Conservation (phyloP, 1,284 basidiomycete species). For the Heterobasidion occidentale region DNA sequence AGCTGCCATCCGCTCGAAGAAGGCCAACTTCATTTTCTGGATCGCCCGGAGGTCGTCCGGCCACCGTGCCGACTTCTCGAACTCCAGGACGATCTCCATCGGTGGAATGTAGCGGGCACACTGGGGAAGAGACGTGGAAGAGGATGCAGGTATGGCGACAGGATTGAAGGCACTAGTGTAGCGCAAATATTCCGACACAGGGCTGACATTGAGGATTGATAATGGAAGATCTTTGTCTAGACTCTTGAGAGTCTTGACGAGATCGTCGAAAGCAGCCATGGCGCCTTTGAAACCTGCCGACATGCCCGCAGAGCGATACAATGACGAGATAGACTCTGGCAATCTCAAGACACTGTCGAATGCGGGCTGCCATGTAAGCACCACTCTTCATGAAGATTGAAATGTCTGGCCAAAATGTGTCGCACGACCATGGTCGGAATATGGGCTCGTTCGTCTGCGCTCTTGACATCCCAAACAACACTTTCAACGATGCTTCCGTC, state of each 20-base stretch:
- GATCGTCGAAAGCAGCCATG: constrained; percentile 71
- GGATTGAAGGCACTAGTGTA: constrained; percentile 83
- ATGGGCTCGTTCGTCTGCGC: constrained; percentile 68
- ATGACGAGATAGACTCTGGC: constrained; percentile 46
- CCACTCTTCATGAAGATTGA: constrained; percentile 46
- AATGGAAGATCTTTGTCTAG: constrained; percentile 80
- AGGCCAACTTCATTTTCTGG: constrained; percentile 92
- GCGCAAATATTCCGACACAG: constrained; percentile 70
- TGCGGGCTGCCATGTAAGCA: constrained; percentile 51
- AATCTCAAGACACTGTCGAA: constrained; percentile 67
- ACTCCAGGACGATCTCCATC: constrained; percentile 76
- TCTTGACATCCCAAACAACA: constrained; percentile 86
- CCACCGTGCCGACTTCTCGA: constrained; percentile 90
- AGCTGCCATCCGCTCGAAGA: constrained; percentile 74
- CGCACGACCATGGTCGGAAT: constrained; percentile 73
- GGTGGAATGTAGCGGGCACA: constrained; percentile 61
- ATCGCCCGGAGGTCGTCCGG: constrained; percentile 91
- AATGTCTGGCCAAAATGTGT: constrained; percentile 73
- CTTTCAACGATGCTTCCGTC: constrained; percentile 91
- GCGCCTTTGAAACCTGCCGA: constrained; percentile 72
- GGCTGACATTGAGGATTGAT: constrained; percentile 69
- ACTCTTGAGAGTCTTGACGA: constrained; percentile 74
- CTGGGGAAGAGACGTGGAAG: constrained; percentile 37
- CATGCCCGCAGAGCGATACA: constrained; percentile 39
- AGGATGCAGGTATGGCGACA: constrained; percentile 38